Evolutionary conservation across 441 rosid species (phyloP).

Genomic region (Corymbia citriodora): DNA sequence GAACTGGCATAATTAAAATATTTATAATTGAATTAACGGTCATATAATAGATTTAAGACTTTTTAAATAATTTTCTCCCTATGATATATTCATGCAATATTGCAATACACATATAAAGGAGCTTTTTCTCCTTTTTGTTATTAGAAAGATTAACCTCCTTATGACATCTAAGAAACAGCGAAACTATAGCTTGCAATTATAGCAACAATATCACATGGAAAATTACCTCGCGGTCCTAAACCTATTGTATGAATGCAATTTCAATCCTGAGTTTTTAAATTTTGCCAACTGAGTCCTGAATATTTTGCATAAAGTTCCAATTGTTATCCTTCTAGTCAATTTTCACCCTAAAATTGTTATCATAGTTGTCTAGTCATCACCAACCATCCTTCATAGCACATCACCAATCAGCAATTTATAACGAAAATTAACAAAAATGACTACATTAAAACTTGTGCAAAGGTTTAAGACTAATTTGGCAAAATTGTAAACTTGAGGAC

Average conservation of each 20-base stretch:
- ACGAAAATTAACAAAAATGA: background rate
- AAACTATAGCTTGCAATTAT: background rate
- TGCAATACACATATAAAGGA: background rate
- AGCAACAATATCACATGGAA: background rate
- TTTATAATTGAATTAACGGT: too few species aligned
- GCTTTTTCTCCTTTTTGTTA: background rate
- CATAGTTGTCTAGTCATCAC: accelerated
- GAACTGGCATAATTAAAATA: too few species aligned
- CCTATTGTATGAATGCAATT: background rate
- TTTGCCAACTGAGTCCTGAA: background rate
- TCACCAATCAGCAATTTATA: accelerated
- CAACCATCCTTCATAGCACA: accelerated
- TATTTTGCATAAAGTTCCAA: background rate
- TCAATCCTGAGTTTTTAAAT: background rate
- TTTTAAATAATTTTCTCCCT: too few species aligned
- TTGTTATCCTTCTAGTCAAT: background rate
- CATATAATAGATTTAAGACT: too few species aligned
- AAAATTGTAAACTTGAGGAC: background rate
- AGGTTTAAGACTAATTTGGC: background rate
- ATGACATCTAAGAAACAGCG: background rate
- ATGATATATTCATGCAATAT: background rate
- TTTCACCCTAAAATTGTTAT: accelerated
- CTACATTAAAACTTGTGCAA: background rate
- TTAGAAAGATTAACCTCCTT: background rate
- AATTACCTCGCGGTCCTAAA: background rate